phyloP scores from a whole-genome alignment of 2,329 filamentous ascomycete species.

The Westerdykella aurantiaca region DNA sequence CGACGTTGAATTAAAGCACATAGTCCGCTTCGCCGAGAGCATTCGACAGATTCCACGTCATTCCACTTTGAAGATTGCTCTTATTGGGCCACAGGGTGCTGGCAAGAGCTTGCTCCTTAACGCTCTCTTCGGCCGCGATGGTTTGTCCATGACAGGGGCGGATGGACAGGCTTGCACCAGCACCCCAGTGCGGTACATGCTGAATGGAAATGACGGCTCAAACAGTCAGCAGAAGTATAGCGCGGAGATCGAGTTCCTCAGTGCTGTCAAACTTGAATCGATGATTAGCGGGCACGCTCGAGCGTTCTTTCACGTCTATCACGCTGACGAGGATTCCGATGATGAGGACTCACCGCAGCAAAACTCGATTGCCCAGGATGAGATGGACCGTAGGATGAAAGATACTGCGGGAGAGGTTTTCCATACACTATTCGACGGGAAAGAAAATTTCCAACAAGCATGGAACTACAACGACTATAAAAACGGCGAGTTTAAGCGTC shows the following conservation, averaged over 20 bases:
- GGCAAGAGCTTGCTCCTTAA: slow-evolving; percentile 17
- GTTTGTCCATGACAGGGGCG: slow-evolving; percentile 17
- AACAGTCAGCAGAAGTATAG: slow-evolving; percentile 1
- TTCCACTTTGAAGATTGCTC: slow-evolving; percentile 9
- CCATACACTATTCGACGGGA: slow-evolving; percentile 12
- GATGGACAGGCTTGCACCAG: slow-evolving; percentile 17
- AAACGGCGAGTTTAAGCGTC: slow-evolving; percentile 8
- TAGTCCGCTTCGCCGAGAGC: not conserved
- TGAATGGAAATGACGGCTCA: not conserved
- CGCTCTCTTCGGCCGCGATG: slow-evolving; percentile 14
- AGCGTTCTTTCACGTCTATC: slow-evolving; percentile 10
- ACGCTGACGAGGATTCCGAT: slow-evolving; percentile 8
- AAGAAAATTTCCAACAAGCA: slow-evolving; percentile 7
- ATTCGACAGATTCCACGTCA: slow-evolving; percentile 6
- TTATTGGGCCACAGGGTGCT: slow-evolving; percentile 18
- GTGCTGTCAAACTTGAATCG: slow-evolving; percentile 5
- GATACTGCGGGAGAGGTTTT: slow-evolving; percentile 20
- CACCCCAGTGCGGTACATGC: slow-evolving; percentile 9
- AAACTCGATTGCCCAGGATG: slow-evolving; percentile 6
- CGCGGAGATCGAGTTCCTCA: slow-evolving; percentile 14
- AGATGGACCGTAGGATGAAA: slow-evolving; percentile 10
- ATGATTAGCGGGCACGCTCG: slow-evolving; percentile 14
- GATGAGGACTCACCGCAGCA: slow-evolving; percentile 13
- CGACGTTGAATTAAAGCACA: not conserved
- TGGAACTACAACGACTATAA: slow-evolving; percentile 9